Conservation (phyloP, 768 basidiomycete species). For the Russula lepida region DNA sequence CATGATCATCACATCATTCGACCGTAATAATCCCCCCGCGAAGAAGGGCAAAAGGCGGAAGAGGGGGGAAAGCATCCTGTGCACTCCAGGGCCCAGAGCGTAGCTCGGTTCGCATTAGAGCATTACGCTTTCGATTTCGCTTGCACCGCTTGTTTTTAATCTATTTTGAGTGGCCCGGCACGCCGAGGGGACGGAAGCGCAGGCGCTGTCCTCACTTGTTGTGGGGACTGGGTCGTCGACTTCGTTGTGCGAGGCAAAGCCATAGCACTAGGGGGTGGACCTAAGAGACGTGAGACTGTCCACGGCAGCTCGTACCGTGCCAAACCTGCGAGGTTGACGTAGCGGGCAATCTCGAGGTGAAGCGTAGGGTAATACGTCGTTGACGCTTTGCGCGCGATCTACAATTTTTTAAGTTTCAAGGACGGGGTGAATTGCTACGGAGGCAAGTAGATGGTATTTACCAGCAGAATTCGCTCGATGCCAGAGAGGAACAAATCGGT, state of each 20-base stretch:
- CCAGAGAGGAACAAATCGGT: constrained; percentile 84
- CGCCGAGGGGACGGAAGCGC: constrained; percentile 19
- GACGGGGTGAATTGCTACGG: background rate
- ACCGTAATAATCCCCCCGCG: background rate
- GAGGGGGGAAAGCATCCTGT: background rate
- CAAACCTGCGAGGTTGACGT: constrained; percentile 56
- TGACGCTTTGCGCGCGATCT: constrained; percentile 95
- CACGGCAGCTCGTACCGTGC: constrained; percentile 76
- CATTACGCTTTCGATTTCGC: background rate
- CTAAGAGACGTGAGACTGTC: constrained; percentile 70
- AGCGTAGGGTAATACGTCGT: constrained; percentile 89
- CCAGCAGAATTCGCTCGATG: constrained; percentile 82
- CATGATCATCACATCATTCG: constrained; percentile 1
- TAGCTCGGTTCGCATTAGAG: constrained; percentile 3
- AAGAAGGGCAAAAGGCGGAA: background rate
- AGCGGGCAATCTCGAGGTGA: constrained; percentile 89
- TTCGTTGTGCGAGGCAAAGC: constrained; percentile 30
- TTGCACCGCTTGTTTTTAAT: background rate
- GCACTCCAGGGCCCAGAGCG: background rate
- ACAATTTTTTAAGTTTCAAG: background rate
- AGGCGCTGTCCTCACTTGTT: background rate
- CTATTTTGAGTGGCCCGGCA: constrained; percentile 11
- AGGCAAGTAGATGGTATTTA: constrained; percentile 31
- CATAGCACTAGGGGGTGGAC: constrained; percentile 60
- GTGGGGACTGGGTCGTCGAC: background rate